Evolutionary conservation across 306 rosid genomes (phyloP).

Genomic region (Vachellia pachyceras): DNA sequence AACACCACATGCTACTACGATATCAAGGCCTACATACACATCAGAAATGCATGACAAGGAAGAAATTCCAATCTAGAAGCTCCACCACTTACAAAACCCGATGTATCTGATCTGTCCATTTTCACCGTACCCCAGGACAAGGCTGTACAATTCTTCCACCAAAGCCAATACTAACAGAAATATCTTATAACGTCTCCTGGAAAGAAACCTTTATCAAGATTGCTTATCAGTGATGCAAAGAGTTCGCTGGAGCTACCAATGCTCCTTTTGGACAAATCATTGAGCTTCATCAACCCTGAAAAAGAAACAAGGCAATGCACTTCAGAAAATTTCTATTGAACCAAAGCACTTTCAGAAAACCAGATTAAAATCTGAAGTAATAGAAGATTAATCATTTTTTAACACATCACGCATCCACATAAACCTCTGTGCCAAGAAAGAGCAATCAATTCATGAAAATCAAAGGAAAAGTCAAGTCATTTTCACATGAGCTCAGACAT

Average conservation of each 20-base stretch:
- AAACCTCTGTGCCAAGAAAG: background rate
- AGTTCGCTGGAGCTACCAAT: slow-evolving; percentile 69
- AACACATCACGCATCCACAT: background rate
- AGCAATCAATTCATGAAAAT: background rate
- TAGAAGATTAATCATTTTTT: background rate
- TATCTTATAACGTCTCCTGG: slow-evolving; percentile 94
- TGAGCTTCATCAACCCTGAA: slow-evolving; percentile 68
- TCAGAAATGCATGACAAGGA: slow-evolving; percentile 37
- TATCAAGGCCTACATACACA: slow-evolving; percentile 38
- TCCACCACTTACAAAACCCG: slow-evolving; percentile 95
- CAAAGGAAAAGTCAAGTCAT: background rate
- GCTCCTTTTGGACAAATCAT: slow-evolving; percentile 66
- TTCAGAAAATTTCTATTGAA: background rate
- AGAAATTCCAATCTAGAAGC: slow-evolving; percentile 45
- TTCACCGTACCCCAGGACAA: slow-evolving; percentile 30
- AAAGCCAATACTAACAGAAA: slow-evolving; percentile 37
- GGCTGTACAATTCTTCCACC: slow-evolving; percentile 39
- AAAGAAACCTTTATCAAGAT: slow-evolving; percentile 79
- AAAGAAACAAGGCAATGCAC: slow-evolving; percentile 15
- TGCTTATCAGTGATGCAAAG: slow-evolving; percentile 46
- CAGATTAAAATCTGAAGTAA: background rate
- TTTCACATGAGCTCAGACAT: background rate
- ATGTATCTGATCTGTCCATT: slow-evolving; percentile 93
- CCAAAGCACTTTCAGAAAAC: background rate
- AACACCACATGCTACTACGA: slow-evolving; percentile 46